A percentile compares a stretch with the other conserved stretches of the same genome.
Conservation (phyloP, 2,329 filamentous ascomycete genomes). For the Trichoderma lentiforme region DNA sequence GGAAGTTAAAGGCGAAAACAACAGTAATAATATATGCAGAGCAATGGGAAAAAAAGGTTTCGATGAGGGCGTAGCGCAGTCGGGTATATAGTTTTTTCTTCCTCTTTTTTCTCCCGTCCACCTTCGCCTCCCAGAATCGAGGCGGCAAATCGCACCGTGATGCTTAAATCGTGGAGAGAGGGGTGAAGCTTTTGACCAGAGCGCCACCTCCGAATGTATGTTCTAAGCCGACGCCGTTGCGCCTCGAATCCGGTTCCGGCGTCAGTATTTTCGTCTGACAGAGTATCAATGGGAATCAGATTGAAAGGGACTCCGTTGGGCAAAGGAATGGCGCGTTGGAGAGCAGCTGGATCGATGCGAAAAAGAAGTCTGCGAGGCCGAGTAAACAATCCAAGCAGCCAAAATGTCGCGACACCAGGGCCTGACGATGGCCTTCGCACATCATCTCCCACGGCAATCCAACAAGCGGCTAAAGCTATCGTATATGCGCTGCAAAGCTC, state of each 20-base stretch:
- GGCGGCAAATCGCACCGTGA: slow-evolving; percentile 1
- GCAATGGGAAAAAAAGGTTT: background rate
- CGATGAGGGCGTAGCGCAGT: slow-evolving; percentile 9
- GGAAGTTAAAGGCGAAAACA: background rate
- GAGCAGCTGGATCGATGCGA: background rate
- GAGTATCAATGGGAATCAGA: slow-evolving; percentile 2
- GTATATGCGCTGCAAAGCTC: slow-evolving; percentile 11
- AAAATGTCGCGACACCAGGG: slow-evolving; percentile 8
- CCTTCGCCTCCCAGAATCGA: background rate
- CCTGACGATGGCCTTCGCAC: background rate
- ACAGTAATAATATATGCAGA: background rate
- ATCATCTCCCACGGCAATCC: slow-evolving; percentile 11
- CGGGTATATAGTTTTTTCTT: slow-evolving; percentile 4
- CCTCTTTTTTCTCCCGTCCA: background rate
- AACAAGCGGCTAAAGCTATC: slow-evolving; percentile 3
- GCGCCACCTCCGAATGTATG: slow-evolving; percentile 3
- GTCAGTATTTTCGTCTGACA: background rate
- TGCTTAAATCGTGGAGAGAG: slow-evolving; percentile 9
- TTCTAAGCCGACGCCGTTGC: slow-evolving; percentile 6
- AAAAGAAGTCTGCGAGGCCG: background rate
- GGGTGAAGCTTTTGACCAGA: slow-evolving; percentile 16
- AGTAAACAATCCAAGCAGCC: background rate
- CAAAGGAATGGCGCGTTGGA: background rate
- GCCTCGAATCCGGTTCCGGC: slow-evolving; percentile 16
- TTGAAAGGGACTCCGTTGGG: background rate